Conservation (phyloP, 768 basidiomycete species). For the Pisolithus microcarpus region DNA sequence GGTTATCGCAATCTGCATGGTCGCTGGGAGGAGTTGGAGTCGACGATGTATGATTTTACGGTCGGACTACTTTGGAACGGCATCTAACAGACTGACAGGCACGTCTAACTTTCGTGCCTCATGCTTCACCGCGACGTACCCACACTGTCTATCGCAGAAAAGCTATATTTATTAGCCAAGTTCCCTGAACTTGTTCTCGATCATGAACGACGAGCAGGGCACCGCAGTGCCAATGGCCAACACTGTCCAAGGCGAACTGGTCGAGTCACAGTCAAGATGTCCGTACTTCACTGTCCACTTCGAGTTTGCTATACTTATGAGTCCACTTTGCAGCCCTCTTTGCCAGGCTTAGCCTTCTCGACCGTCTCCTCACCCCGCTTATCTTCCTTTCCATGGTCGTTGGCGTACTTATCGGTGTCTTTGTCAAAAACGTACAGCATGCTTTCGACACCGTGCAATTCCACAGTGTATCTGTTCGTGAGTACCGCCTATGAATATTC, state of each 20-base stretch:
- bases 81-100: too few relatives aligned
- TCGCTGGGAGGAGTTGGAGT: too few relatives aligned
- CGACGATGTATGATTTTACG: too few relatives aligned
- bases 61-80: too few relatives aligned
- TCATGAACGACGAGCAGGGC: not conserved
- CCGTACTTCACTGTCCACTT: not conserved
- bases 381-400: slow-evolving; percentile 69
- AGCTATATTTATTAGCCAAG: too few relatives aligned
- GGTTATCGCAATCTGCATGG: too few relatives aligned
- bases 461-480: slow-evolving; percentile 70
- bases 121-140: too few relatives aligned
- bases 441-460: slow-evolving; percentile 60
- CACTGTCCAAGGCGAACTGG: not conserved
- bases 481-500: slow-evolving; percentile 28
- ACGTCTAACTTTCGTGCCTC: too few relatives aligned
- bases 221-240: not conserved
- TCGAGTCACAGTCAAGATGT: not conserved
- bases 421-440: slow-evolving; percentile 48
- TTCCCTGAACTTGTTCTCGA: not conserved
- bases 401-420: slow-evolving; percentile 70
- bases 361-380: slow-evolving; percentile 56
- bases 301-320: not conserved
- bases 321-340: slow-evolving; percentile 26
- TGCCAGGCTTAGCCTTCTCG: slow-evolving; percentile 41
- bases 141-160: too few relatives aligned